Percentiles rank a stretch among this genome's conserved stretches.
Evolutionary conservation across 164 flowering plant species (phyloP).

Genomic region (Macadamia integrifolia): DNA sequence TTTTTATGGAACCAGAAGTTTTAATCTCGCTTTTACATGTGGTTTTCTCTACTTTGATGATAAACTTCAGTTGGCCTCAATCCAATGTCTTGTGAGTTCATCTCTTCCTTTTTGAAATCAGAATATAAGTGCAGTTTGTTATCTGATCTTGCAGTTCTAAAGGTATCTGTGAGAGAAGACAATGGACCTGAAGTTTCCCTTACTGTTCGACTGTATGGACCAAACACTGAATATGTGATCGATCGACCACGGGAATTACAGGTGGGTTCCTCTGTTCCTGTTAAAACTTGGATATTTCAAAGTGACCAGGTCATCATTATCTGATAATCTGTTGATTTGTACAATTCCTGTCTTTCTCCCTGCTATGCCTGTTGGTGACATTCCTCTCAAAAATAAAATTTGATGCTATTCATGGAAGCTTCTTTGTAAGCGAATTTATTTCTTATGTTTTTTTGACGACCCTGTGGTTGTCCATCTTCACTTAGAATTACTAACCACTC

Average conservation of each 20-base stretch:
- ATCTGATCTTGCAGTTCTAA: slow-evolving; percentile 55
- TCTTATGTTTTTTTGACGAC: background rate
- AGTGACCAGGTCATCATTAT: background rate
- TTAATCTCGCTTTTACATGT: too few relatives aligned
- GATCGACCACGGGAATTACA: slow-evolving; percentile 76
- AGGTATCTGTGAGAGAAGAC: slow-evolving; percentile 69
- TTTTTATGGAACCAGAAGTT: too few relatives aligned
- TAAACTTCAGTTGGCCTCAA: too few relatives aligned
- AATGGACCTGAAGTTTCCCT: slow-evolving; percentile 33
- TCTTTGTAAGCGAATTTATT: background rate
- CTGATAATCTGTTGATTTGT: too few relatives aligned
- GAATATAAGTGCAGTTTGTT: slow-evolving; percentile 6
- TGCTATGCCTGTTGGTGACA: too few relatives aligned
- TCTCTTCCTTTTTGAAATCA: background rate
- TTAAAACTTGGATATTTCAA: background rate
- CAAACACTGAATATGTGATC: slow-evolving; percentile 88
- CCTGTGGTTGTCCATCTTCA: background rate
- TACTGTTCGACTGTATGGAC: slow-evolving; percentile 86
- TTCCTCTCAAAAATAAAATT: too few relatives aligned
- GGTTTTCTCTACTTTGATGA: background rate
- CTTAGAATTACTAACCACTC: slow-evolving; percentile 6
- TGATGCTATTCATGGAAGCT: too few relatives aligned
- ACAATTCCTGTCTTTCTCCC: too few relatives aligned
- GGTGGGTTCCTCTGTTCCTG: slow-evolving; percentile 17
- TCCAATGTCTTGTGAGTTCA: too few relatives aligned